Evolutionary conservation across 306 rosid genomes (phyloP).

Genomic region (Acacia crassicarpa): DNA sequence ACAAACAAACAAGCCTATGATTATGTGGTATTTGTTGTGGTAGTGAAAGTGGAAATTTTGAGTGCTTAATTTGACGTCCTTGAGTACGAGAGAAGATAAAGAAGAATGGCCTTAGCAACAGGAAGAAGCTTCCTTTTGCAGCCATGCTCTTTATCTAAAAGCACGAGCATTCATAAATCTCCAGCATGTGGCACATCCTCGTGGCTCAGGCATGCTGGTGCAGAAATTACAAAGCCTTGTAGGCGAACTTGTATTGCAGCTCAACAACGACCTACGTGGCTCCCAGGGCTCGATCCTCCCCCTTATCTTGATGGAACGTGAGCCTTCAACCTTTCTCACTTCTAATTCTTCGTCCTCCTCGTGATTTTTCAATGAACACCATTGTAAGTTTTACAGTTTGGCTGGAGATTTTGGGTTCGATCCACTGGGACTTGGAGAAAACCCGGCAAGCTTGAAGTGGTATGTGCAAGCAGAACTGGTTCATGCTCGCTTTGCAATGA

Average conservation of each 20-base stretch:
- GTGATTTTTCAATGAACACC: conserved; percentile 1
- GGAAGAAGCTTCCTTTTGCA: conserved; percentile 54
- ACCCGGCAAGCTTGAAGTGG: conserved; percentile 88
- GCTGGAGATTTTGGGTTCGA: conserved; percentile 94
- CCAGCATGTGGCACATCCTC: conserved; percentile 29
- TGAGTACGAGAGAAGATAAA: conserved; percentile 24
- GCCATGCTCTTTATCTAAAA: conserved; percentile 42
- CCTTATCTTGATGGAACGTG: conserved; percentile 87
- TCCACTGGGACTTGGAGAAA: conserved; percentile 96
- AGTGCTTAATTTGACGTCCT: conserved; percentile 27
- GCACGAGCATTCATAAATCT: conserved; percentile 25
- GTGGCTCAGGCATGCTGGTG: conserved; percentile 37
- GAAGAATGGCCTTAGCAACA: conserved; percentile 58
- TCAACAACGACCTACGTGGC: conserved; percentile 84
- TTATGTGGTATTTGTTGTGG: conserved; percentile 25
- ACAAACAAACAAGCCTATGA: conserved; percentile 18
- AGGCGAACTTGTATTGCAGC: conserved; percentile 41
- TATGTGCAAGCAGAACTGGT: conserved; percentile 93
- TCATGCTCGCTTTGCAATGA: conserved; percentile 93
- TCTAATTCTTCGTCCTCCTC: neutral
- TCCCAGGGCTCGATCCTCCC: conserved; percentile 93
- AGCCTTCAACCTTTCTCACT: conserved; percentile 25
- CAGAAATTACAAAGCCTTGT: conserved; percentile 31
- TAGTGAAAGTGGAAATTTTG: conserved; percentile 35
- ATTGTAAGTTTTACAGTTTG: conserved; percentile 43